Evolutionary conservation across 2,329 filamentous ascomycete species (phyloP).

Genomic region (Hypoxylon sp.): DNA sequence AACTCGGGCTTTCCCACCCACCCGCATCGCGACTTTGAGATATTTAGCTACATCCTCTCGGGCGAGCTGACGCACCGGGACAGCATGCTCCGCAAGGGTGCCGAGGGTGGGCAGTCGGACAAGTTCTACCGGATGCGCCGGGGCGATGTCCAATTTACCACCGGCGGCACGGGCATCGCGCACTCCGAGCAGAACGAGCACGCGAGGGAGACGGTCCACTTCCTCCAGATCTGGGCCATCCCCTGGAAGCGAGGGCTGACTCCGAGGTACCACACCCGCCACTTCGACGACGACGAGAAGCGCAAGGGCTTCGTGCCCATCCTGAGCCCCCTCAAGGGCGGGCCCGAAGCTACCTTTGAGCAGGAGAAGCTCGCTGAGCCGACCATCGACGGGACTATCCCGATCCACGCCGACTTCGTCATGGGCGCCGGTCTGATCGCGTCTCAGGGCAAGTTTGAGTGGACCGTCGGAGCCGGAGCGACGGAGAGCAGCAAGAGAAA

Average conservation of each 20-base stretch:
- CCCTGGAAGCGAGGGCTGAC: slow-evolving; percentile 77
- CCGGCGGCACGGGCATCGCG: slow-evolving; percentile 80
- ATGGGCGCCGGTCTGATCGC: slow-evolving; percentile 81
- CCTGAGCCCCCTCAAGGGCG: slow-evolving; percentile 75
- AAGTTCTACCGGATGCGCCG: slow-evolving; percentile 75
- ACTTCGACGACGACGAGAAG: slow-evolving; percentile 78
- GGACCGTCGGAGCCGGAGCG: slow-evolving; percentile 71
- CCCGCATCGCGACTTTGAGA: slow-evolving; percentile 85
- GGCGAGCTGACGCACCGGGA: slow-evolving; percentile 90
- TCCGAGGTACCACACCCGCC: slow-evolving; percentile 78
- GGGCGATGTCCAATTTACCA: slow-evolving; percentile 90
- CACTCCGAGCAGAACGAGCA: slow-evolving; percentile 87
- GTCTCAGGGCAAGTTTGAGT: slow-evolving; percentile 71
- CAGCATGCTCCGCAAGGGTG: slow-evolving; percentile 77
- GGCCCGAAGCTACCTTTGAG: slow-evolving; percentile 65
- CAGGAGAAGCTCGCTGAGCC: slow-evolving; percentile 72
- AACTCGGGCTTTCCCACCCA: slow-evolving; percentile 84
- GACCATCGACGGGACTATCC: slow-evolving; percentile 71
- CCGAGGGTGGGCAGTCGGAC: slow-evolving; percentile 65
- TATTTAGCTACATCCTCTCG: slow-evolving; percentile 83
- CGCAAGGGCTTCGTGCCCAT: slow-evolving; percentile 74
- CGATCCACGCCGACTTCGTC: slow-evolving; percentile 83
- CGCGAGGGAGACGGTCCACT: slow-evolving; percentile 74
- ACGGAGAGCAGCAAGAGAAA: slow-evolving; percentile 67
- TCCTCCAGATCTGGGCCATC: slow-evolving; percentile 87